Percentiles rank a stretch among this genome's conserved stretches.
Conservation (phyloP, 371 early-diverging fungal genomes). For the Coemansia sp. region DNA sequence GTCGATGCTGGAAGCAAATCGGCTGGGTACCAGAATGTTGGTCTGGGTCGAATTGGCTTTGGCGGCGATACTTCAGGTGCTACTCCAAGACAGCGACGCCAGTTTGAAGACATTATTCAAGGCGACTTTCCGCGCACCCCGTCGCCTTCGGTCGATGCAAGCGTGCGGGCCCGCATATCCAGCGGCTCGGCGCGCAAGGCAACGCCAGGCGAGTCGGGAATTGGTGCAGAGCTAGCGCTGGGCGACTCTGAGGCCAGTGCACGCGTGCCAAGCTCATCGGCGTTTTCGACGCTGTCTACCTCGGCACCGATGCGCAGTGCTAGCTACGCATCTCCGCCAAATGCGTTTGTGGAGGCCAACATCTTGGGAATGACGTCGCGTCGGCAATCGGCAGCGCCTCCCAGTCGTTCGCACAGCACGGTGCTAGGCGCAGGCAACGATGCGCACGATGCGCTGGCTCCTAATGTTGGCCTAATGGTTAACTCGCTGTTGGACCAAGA, state of each 20-base stretch:
- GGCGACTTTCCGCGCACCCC: slow-evolving; percentile 80
- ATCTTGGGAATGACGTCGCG: slow-evolving; percentile 29
- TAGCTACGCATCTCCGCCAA: slow-evolving; percentile 14
- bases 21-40: slow-evolving; percentile 23
- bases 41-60: slow-evolving; percentile 24
- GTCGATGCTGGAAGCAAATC: slow-evolving; percentile 26
- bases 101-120: slow-evolving; percentile 49
- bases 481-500: slow-evolving; percentile 48
- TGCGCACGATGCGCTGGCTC: slow-evolving; percentile 10
- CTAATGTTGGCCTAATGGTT: slow-evolving; percentile 42
- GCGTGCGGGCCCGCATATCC: slow-evolving; percentile 15
- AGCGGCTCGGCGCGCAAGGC: slow-evolving; percentile 8
- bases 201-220: slow-evolving; percentile 4
- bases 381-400: slow-evolving; percentile 25
- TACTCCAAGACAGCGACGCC: slow-evolving; percentile 35
- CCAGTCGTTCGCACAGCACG: slow-evolving; percentile 44
- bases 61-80: slow-evolving; percentile 14
- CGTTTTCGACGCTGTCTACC: slow-evolving; percentile 35
- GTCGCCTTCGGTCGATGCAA: slow-evolving; percentile 69
- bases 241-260: slow-evolving; percentile 8
- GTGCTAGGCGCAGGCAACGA: slow-evolving; percentile 14
- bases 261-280: slow-evolving; percentile 24
- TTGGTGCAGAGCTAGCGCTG: slow-evolving; percentile 5
- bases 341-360: slow-evolving; percentile 25
- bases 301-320: slow-evolving; percentile 29